phyloP scores from a whole-genome alignment of 345 rosid species.

The Eucalyptus sp. region DNA sequence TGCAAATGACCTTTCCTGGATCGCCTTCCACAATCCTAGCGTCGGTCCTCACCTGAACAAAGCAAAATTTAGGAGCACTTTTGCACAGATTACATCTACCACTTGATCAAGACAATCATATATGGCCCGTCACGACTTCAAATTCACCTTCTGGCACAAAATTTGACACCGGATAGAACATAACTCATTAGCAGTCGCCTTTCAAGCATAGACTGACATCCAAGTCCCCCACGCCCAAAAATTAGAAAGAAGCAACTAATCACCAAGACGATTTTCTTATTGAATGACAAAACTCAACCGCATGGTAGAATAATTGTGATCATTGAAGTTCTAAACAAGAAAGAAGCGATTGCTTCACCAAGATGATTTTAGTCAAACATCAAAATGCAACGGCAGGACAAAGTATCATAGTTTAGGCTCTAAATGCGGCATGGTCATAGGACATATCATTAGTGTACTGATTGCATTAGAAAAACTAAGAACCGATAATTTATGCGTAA shows the following conservation, averaged over 20 bases:
- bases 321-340: not conserved
- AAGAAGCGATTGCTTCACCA: not conserved
- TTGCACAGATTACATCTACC: not conserved
- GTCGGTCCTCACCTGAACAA: conserved; percentile 35
- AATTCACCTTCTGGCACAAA: not conserved
- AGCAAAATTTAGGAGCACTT: not conserved
- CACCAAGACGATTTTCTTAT: not conserved
- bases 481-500: not conserved
- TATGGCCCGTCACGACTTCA: not conserved
- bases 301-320: not conserved
- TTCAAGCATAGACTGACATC: not conserved
- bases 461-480: not conserved
- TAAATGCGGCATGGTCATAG: not conserved
- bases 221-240: not conserved
- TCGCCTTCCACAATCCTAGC: conserved; percentile 83
- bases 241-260: not conserved
- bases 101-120: not conserved
- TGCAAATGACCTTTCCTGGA: conserved; percentile 64
- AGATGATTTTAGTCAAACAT: not conserved
- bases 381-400: not conserved
- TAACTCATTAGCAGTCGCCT: not conserved
- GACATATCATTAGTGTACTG: not conserved
- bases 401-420: not conserved
- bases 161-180: not conserved
- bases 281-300: not conserved